Percentiles rank a stretch among this genome's conserved stretches.
These are phyloP conservation scores for Arachis monticola DNA, from an alignment of 331 rosid species.

Conservation along the genomic window DNA sequence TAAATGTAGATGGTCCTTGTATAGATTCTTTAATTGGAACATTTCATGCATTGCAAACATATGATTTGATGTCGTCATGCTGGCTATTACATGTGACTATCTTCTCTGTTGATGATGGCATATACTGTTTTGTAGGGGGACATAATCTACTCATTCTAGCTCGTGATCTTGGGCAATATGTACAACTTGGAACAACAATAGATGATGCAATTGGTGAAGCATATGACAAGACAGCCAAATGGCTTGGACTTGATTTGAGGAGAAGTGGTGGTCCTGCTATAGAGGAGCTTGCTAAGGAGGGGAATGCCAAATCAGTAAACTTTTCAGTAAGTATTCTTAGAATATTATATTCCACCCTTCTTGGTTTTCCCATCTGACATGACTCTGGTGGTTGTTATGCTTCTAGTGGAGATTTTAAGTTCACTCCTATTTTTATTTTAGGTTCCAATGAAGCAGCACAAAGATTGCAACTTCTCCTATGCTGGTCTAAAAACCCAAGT, in stretches of 20 bases:
- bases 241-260: slow-evolving; percentile 98
- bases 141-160: slow-evolving; percentile 91
- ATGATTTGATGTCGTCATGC: slow-evolving; percentile 5
- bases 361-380: slow-evolving; percentile 27
- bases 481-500: slow-evolving; percentile 99
- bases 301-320: slow-evolving; percentile 71
- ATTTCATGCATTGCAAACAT: slow-evolving; percentile 9
- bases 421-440: slow-evolving; percentile 42
- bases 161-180: slow-evolving; percentile 83
- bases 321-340: slow-evolving; percentile 66
- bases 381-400: slow-evolving; percentile 19
- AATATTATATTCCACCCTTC: slow-evolving; percentile 8
- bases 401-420: slow-evolving; percentile 39
- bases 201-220: slow-evolving; percentile 99
- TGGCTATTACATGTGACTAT: slow-evolving; percentile 30
- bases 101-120: slow-evolving; percentile 19
- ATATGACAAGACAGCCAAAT: slow-evolving; percentile 92
- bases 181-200: slow-evolving; percentile 95
- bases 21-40: neutral
- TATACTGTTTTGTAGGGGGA: slow-evolving; percentile 62
- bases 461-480: slow-evolving; percentile 96
- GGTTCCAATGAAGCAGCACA: slow-evolving; percentile 98
- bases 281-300: slow-evolving; percentile 91
- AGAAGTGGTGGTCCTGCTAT: slow-evolving; percentile 98
- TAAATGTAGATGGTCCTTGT: slow-evolving; percentile 15